Conservation (phyloP, 2,329 filamentous ascomycete genomes). For the Xylaria sp. region DNA sequence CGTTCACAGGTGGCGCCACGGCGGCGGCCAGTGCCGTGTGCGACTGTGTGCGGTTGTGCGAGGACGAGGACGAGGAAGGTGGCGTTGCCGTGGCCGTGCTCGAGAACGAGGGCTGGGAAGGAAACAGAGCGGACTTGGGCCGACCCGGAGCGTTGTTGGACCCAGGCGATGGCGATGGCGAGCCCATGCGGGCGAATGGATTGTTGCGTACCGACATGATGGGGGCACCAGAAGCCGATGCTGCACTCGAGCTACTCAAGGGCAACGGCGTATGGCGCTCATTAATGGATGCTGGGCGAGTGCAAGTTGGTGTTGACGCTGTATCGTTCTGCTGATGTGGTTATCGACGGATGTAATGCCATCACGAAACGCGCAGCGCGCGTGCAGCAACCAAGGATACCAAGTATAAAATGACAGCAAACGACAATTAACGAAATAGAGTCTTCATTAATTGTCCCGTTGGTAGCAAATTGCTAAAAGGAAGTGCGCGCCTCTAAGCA, state of each 20-base stretch:
- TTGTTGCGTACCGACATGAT: constrained; percentile 80
- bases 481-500: neutral
- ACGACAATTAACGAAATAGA: neutral
- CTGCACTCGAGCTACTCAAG: constrained; percentile 31
- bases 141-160: constrained; percentile 36
- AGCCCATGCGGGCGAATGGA: constrained; percentile 77
- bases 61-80: constrained; percentile 15
- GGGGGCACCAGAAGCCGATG: constrained; percentile 66
- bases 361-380: constrained; percentile 40
- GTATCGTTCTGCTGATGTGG: neutral
- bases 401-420: constrained; percentile 15
- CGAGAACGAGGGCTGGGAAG: constrained; percentile 64
- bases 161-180: constrained; percentile 74
- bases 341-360: constrained; percentile 38
- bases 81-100: constrained; percentile 52
- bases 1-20: constrained; percentile 53
- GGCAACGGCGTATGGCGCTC: constrained; percentile 19
- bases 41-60: constrained; percentile 76
- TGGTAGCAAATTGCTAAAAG: neutral
- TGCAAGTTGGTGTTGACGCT: constrained; percentile 1
- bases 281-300: constrained; percentile 27
- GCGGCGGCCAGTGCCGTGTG: constrained; percentile 61
- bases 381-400: constrained; percentile 7
- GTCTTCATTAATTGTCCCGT: neutral
- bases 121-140: constrained; percentile 80